These are phyloP conservation scores for Aegilops sharonensis DNA, from an alignment of 176 grass and related monocot genomes.

Conservation along the genomic window DNA sequence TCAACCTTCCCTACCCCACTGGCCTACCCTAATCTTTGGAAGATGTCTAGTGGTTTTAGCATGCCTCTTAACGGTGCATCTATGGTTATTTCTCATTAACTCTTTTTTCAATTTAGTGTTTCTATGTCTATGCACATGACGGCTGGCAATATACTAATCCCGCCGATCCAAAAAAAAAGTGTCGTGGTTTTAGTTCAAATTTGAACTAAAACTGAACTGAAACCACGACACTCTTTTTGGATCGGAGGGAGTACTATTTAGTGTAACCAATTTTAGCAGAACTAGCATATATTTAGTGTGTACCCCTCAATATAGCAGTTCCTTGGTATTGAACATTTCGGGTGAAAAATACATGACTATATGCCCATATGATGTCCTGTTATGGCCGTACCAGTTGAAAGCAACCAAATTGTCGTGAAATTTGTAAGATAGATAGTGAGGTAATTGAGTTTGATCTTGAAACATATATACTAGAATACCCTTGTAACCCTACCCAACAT, in stretches of 20 bases:
- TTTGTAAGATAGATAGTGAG: not conserved
- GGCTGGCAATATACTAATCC: not conserved
- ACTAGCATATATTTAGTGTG: not conserved
- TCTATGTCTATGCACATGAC: not conserved
- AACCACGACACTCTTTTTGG: too few relatives aligned
- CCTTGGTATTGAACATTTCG: not conserved
- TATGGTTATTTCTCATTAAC: not conserved
- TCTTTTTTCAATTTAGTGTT: not conserved
- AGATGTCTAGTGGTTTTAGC: not conserved
- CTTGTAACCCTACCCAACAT: not conserved
- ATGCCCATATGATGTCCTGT: not conserved
- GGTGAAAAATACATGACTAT: not conserved
- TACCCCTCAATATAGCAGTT: not conserved
- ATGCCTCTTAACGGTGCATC: not conserved
- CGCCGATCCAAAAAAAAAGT: too few relatives aligned
- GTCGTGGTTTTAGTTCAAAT: too few relatives aligned
- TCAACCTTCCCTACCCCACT: not conserved
- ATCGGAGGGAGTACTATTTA: not conserved
- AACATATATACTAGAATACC: not conserved
- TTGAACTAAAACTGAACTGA: too few relatives aligned
- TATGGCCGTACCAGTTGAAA: not conserved
- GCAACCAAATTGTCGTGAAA: not conserved
- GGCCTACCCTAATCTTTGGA: not conserved
- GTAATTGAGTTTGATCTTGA: not conserved
- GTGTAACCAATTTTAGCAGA: not conserved